Base-by-base conservation (phyloP, 495 filamentous ascomycete genomes). In the Melanomma pulvis-pyrius region DNA sequence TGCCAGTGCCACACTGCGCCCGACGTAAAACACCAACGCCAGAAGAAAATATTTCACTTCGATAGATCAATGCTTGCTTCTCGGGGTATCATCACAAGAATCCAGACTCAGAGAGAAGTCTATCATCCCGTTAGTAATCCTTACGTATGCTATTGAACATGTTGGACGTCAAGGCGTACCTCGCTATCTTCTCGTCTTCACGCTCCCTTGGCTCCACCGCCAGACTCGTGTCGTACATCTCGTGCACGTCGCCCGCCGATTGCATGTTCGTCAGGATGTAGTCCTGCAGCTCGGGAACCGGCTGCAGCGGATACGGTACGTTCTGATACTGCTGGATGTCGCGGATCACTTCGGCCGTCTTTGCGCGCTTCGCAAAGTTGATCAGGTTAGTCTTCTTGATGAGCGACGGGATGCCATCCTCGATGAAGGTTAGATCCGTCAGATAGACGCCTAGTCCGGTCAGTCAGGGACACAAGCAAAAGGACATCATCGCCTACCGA, bases 321-420 rank as follows among this genome's bases (percentile, higher is more conserved):
- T 96, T 97, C 75, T 98, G 96, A 74, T 97, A 98, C 75, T 97
- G 92, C 77, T 98, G 96, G 63, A 98, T 97, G 74, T 97, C 93
- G 44, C 91, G 90, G 68, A 98, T 98, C 49, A 98, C 94, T 74
- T 97, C 94, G 25, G 94, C 96, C 17, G 94, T 97, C 82, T 97
- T 98, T 47, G 92, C 90, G 34, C 96, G 90, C 82, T 98, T 98
- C 73, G 91, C 92, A 77, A 98, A 98, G 80, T 98, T 98, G 80
- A 98, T 98, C 72, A 96, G 81, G 72, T 94, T 89, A 21, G 92
- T 93, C 73, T 93, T 93, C 76, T 96, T 97, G 76, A 93, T 90
- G 69, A 96, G 85, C 22, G 92, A 96, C 17, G 93, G 92, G 68
- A 98, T 98, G 70, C 94, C 94, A 72, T 98, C 94, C 77, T 98